Base-by-base conservation (phyloP, 257 asterid genomes). In the Solanum etuberosum region DNA sequence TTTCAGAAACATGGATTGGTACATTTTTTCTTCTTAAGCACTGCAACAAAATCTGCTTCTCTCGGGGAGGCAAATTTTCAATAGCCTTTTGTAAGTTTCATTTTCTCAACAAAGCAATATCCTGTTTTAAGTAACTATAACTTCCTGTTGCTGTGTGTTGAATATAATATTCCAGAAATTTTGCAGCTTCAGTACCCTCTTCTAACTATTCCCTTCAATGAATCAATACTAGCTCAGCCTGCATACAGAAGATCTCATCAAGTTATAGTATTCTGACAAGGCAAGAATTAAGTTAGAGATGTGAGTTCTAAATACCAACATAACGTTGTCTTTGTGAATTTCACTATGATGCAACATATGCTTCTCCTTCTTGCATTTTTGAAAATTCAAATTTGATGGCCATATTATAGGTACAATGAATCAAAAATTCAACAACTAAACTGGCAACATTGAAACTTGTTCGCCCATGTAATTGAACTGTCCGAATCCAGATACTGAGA, bases 1-100 rank as follows among this genome's bases (percentile, higher is more conserved):
- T 31, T 23, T 43, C 31, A 68, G 86, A 80, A 82, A 81, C 76
- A 87, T 61, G 83, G 71, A 38, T 6, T 25, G 72, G 90, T 38
- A 87, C 67, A 3, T 63, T 84, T 88, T 88, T 82, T 38, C 86
- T 87, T 87, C 89, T 85, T 87, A 93, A 88, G 91, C 96, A 94
- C 35, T 86, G 84, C 83, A 90, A 81, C 84, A 89, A 86, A 29
- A 77, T 87, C 85, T 90, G 63, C 89, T 89, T 90, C 89, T 90
- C 90, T 84, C 61, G 71, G 31, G 80, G 89, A 86, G 92, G 87
- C 81, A 91, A 91, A 89, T 90, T 88, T 31, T 91, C 77, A 84
- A 87, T 68, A 68, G 88, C 91, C 42, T 92, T 89, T 46, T 87
- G 88, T n/a, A n/a, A n/a, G n/a, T 78, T 88, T 63, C 88, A 88